phyloP scores from a whole-genome alignment of 1,284 basidiomycete genomes.

The Pterulicium gracile region DNA sequence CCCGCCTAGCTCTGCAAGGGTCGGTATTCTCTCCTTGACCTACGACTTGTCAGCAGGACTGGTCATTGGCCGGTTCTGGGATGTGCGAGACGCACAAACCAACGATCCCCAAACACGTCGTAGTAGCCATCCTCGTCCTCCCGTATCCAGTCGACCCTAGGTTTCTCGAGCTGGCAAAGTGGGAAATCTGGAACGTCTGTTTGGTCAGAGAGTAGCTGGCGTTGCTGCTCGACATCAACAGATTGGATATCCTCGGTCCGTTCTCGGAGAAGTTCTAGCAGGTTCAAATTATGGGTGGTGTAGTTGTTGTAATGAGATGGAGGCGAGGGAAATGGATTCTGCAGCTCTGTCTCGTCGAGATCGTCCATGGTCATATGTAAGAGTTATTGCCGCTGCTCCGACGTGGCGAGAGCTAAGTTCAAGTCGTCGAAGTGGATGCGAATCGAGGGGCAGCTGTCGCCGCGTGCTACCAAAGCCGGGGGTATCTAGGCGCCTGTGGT shows the following conservation, averaged over 20 bases:
- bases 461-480: too few relatives aligned
- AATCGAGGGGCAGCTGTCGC: too few relatives aligned
- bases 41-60: conserved; percentile 18
- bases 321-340: conserved; percentile 75
- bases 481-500: too few relatives aligned
- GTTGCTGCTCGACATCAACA: conserved; percentile 38
- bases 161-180: conserved; percentile 61
- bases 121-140: conserved; percentile 62
- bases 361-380: conserved; percentile 60
- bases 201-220: conserved; percentile 49
- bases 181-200: conserved; percentile 63
- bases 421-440: too few relatives aligned
- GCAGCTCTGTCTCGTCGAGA: conserved; percentile 58
- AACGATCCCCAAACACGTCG: conserved; percentile 67
- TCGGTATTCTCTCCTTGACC: conserved; percentile 69
- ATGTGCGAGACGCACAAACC: conserved; percentile 52
- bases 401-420: too few relatives aligned
- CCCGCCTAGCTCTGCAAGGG: conserved; percentile 58
- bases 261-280: conserved; percentile 49
- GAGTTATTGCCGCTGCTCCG: too few relatives aligned
- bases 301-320: conserved; percentile 70
- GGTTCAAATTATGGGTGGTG: conserved; percentile 53
- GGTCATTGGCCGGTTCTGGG: conserved; percentile 8
- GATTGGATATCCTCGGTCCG: conserved; percentile 28
- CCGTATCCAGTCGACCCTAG: conserved; percentile 72